Evolutionary conservation across 768 basidiomycete genomes (phyloP), one percentile per base, ranked within the genome.

Genomic region (Wakefieldia striispora): DNA sequence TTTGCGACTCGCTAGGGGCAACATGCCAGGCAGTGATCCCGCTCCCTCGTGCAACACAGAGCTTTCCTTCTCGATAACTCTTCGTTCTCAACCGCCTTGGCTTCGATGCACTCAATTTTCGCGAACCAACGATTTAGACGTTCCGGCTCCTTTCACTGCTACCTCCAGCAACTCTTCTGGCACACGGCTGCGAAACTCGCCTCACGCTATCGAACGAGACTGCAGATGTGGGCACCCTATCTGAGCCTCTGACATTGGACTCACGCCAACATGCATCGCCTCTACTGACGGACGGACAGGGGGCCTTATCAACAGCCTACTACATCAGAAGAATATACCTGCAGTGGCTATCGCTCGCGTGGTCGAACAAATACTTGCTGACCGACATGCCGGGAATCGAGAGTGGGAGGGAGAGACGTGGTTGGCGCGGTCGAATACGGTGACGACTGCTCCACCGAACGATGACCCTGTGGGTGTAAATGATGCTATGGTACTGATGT

Each of bases 331-430:
- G 29, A 57, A 64, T 3, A 47, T 64, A 6, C 57, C 56, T 20
- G 59, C 57, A 10, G 55, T 57, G 19, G 57, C 55, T 5, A 58
- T 63, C 24, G 62, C 62, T 11, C 56, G 56, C 10, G 55, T 64
- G 39, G 23, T 64, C 42, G 56, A 61, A 17, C 50, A 55, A 13
- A 64, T 64, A 54, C 57, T 61, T 44, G 62, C 39, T 9, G 63
- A 59, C 38, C 47, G 41, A 35, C 47, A 59, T 37, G 55, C 59
- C 17, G 55, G 45, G 7, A 45, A 58, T 44, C 50, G 29, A 19
- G 57, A 59, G 19, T 61, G 61, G 61, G 51, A 64, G 27, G 54
- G 52, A 8, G 61, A 58, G 44, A 56, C 51, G 27, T 49, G 56
- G 33, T 33, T 62, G 1, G 44, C 61, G 14, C 45, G 60, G 29